Base-by-base conservation (phyloP, 2,329 filamentous ascomycete genomes). In the Cladosporium sp. region DNA sequence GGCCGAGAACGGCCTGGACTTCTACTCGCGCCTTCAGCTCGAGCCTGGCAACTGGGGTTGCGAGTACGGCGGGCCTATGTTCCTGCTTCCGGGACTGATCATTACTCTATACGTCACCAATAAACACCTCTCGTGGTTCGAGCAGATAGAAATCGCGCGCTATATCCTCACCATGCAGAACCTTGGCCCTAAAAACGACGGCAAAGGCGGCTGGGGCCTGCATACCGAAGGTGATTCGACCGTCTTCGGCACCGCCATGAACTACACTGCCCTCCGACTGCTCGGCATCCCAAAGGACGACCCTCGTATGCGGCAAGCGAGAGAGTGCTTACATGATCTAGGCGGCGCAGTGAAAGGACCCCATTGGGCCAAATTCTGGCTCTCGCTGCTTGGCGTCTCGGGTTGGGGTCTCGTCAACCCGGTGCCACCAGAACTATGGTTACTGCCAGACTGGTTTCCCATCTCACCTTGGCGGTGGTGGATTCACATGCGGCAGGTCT, bases 301-400 rank as follows among this genome's bases (percentile, higher is more conserved):
- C 60, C 88, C 91, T 15, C 83, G 91, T 51, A 92, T 98, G 89
- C 84, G 92, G 62, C 95, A 92, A 78, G 95, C 95, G 1, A 87
- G 95, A 68, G 89, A 85, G 1, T 90, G 89, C 26, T 81, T 99
- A 36, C 92, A 97, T 79, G 89, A 90, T 74, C 83, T 98, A 47
- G 95, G 95, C 12, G 94, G 95, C 32, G 92, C 92, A 1, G 82
- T 91, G 14, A 88, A 92, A 73, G 88, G 87, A 1, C 95, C 95
- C 26, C 95, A 98, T 76, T 99, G 95, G 95, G 88, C 88, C n/a
- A 99, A 99, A 76, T 96, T 96, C 78, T 97, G 93, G 93, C 85
- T 99, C 57, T 90, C 90, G 47, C 84, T 96, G 2, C 80, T 99
- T 68, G 93, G 93, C 18, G 86, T 98, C 3, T 88, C 88, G 75